phyloP scores from a whole-genome alignment of 805 yeast species.

The Kazachstania bromeliacearum region DNA sequence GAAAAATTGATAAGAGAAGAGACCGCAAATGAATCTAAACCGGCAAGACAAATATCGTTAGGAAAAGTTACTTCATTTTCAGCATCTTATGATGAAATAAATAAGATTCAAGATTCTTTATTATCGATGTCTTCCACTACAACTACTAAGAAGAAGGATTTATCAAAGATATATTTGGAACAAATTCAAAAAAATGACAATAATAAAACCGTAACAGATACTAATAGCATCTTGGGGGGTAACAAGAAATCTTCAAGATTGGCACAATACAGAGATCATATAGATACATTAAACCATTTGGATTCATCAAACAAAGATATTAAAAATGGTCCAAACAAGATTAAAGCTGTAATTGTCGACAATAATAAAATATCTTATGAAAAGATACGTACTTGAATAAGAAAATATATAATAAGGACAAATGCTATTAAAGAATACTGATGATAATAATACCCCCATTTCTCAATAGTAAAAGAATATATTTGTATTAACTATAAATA shows the following conservation, averaged over 20 bases:
- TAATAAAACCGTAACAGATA: neutral
- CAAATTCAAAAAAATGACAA: conserved; percentile 1
- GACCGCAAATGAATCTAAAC: neutral
- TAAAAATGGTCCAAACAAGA: too few species aligned
- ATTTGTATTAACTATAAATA: too few species aligned
- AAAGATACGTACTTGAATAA: too few species aligned
- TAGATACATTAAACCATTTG: neutral
- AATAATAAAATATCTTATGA: too few species aligned
- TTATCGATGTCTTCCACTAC: neutral
- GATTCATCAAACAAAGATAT: neutral
- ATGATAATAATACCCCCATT: too few species aligned
- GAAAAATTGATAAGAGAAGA: conserved; percentile 19
- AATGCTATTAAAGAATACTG: too few species aligned
- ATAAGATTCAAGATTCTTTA: conserved; percentile 1
- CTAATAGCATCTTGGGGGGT: neutral
- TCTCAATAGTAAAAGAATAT: too few species aligned
- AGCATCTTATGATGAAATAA: neutral
- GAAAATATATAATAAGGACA: too few species aligned
- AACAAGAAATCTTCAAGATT: conserved; percentile 3
- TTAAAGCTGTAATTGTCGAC: too few species aligned
- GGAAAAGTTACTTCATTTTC: conserved; percentile 1
- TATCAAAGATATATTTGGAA: conserved; percentile 5
- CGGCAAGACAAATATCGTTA: conserved; percentile 1
- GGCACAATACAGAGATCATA: conserved; percentile 2
- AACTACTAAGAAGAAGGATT: conserved; percentile 3